Conservation (phyloP, 441 rosid species). For the Macaranga tanarius region DNA sequence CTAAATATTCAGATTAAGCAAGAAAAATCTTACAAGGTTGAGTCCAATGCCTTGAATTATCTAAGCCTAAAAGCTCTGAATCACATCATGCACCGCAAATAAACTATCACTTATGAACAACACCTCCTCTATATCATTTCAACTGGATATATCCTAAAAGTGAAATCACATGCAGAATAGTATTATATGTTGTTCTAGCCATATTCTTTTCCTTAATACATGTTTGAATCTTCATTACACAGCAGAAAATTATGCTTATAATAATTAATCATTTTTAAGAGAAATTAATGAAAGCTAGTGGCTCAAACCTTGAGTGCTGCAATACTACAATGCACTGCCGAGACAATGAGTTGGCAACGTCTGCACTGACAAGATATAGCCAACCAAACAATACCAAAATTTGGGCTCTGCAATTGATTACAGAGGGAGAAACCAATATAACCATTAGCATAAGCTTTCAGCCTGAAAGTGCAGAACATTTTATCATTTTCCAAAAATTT, state of each 20-base stretch:
- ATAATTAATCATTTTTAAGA: not conserved
- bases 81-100: slow-evolving; percentile 4
- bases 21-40: not conserved
- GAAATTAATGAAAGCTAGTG: slow-evolving; percentile 15
- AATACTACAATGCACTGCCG: slow-evolving; percentile 1
- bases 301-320: slow-evolving; percentile 39
- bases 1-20: not conserved
- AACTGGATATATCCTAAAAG: not conserved
- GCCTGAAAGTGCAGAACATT: slow-evolving; percentile 3
- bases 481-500: not conserved
- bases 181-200: not conserved
- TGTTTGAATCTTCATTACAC: not conserved
- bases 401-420: slow-evolving; percentile 12
- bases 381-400: slow-evolving; percentile 18
- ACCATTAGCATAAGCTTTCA: slow-evolving; percentile 11
- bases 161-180: not conserved
- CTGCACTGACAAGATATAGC: slow-evolving; percentile 12
- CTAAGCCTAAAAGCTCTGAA: not conserved
- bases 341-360: slow-evolving; percentile 16
- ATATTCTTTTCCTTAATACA: not conserved
- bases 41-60: slow-evolving; percentile 3
- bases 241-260: not conserved
- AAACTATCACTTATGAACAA: not conserved
- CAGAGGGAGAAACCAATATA: not conserved
- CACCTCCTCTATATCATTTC: not conserved